These are phyloP conservation scores for Fusarium verticillioides DNA, from an alignment of 2,329 filamentous ascomycete species.

Conservation along the genomic window DNA sequence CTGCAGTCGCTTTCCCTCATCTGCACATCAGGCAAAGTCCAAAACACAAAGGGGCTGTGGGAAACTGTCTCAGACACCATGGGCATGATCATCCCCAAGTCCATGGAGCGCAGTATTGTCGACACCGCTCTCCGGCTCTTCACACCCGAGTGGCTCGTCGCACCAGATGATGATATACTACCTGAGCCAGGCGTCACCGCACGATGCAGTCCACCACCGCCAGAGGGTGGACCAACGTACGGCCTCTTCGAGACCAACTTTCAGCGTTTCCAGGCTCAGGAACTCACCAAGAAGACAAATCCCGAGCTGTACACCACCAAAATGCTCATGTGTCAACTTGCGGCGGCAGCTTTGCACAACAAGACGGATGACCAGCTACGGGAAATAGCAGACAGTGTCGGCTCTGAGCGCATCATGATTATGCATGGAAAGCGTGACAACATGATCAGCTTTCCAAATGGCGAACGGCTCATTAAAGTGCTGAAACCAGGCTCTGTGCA, in stretches of 20 bases:
- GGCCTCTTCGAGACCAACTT: slow-evolving; percentile 77
- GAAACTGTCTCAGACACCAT: slow-evolving; percentile 71
- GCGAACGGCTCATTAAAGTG: slow-evolving; percentile 72
- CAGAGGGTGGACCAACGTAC: slow-evolving; percentile 52
- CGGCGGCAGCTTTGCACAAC: slow-evolving; percentile 82
- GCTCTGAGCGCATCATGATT: slow-evolving; percentile 78
- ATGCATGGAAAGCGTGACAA: slow-evolving; percentile 79
- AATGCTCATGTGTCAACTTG: slow-evolving; percentile 80
- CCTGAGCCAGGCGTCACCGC: slow-evolving; percentile 58
- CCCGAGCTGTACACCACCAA: slow-evolving; percentile 68
- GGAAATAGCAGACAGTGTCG: slow-evolving; percentile 73
- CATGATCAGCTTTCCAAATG: slow-evolving; percentile 82
- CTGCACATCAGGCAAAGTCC: slow-evolving; percentile 69
- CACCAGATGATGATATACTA: slow-evolving; percentile 67
- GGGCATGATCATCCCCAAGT: slow-evolving; percentile 74
- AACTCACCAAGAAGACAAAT: slow-evolving; percentile 76
- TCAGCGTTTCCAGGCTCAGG: slow-evolving; percentile 83
- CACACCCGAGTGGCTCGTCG: slow-evolving; percentile 68
- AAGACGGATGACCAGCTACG: slow-evolving; percentile 68
- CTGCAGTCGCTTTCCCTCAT: slow-evolving; percentile 68
- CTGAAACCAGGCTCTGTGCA: slow-evolving; percentile 70
- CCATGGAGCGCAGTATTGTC: slow-evolving; percentile 72
- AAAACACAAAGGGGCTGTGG: slow-evolving; percentile 69
- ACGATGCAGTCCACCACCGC: slow-evolving; percentile 49
- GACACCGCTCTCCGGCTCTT: slow-evolving; percentile 76